Evolutionary conservation across 192 early-diverging fungal genomes (phyloP).

Genomic region (Coemansia aciculifera): DNA sequence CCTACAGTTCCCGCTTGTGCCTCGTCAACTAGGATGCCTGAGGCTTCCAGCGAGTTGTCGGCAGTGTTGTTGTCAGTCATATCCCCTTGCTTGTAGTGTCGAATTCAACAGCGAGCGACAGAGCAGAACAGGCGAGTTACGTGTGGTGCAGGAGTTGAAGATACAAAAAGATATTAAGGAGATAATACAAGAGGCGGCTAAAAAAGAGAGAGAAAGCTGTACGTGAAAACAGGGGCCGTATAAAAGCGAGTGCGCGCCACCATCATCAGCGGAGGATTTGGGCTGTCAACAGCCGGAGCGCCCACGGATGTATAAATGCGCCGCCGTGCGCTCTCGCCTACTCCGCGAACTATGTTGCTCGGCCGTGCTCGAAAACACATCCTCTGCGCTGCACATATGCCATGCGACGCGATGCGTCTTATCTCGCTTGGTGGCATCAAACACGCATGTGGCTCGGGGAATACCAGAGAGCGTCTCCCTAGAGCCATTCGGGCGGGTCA

Average conservation of each 20-base stretch:
- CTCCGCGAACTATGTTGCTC: neutral
- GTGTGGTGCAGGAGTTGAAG: neutral
- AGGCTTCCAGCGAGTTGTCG: slow-evolving; percentile 41
- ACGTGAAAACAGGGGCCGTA: neutral
- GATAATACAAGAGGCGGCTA: neutral
- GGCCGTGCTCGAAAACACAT: neutral
- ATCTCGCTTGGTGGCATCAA: neutral
- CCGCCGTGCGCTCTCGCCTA: neutral
- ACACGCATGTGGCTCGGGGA: neutral
- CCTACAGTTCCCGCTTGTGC: neutral
- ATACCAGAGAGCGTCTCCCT: neutral
- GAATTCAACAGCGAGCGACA: slow-evolving; percentile 1
- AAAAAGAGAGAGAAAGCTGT: neutral
- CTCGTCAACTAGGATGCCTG: slow-evolving; percentile 33
- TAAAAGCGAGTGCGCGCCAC: neutral
- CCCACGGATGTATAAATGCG: neutral
- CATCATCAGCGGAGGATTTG: neutral
- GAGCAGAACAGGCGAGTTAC: neutral
- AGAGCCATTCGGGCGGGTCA: slow-evolving; percentile 76
- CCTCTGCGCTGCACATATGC: neutral
- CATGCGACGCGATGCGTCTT: neutral
- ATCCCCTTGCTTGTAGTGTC: neutral
- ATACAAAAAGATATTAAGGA: neutral
- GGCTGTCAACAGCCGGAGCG: neutral
- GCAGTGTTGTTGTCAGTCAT: slow-evolving; percentile 10